Percentiles rank a stretch among this genome's conserved stretches.
Conservation (phyloP, 1,139 yeast species). For the Sugiyamaella grinbergsii region DNA sequence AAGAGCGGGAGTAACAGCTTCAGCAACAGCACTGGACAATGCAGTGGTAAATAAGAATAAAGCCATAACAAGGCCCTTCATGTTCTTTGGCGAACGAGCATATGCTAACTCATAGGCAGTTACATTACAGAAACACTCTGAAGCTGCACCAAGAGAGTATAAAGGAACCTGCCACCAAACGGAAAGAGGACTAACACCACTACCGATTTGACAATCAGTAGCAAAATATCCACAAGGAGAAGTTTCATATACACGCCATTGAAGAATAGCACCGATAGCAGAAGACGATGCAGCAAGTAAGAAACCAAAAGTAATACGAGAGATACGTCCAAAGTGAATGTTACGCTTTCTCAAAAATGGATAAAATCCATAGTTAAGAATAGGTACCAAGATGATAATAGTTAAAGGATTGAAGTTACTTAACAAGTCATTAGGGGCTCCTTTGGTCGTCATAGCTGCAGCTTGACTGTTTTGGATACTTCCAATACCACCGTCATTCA, state of each 20-base stretch:
- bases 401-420: conserved; percentile 69
- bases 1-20: conserved; percentile 58
- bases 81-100: conserved; percentile 64
- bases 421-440: conserved; percentile 72
- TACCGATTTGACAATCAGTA: conserved; percentile 48
- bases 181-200: conserved; percentile 51
- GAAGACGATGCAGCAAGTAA: conserved; percentile 60
- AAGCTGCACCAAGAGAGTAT: conserved; percentile 60
- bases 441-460: conserved; percentile 64
- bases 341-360: conserved; percentile 58
- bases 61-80: conserved; percentile 71
- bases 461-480: conserved; percentile 65
- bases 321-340: conserved; percentile 63
- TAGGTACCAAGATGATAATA: conserved; percentile 63
- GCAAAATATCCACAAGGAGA: conserved; percentile 65
- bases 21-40: conserved; percentile 58
- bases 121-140: conserved; percentile 69
- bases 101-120: conserved; percentile 74
- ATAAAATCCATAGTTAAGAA: conserved; percentile 58
- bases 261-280: conserved; percentile 70
- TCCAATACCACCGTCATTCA: conserved; percentile 68
- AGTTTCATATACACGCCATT: conserved; percentile 59
- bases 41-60: conserved; percentile 63
- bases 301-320: conserved; percentile 68
- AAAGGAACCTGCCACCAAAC: conserved; percentile 59